Base-by-base conservation (phyloP, 2,329 filamentous ascomycete genomes). In the Phialemoniopsis sp. region DNA sequence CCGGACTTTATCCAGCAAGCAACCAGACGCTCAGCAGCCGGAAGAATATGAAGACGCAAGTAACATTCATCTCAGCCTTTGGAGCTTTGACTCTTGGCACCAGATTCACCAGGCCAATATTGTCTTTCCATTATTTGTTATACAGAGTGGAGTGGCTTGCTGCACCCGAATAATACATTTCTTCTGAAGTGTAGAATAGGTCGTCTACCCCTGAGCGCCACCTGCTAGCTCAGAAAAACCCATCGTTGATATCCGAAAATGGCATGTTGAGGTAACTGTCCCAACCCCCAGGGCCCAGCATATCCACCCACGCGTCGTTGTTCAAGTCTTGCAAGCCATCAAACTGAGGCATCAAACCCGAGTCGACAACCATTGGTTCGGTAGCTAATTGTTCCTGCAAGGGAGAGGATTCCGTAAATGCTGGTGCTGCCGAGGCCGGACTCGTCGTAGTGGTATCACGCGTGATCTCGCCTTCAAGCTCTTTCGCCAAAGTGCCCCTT, bases 251-350 rank as follows among this genome's bases (percentile, higher is more conserved):
- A 26, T 26, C 21, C 21, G 21, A 26, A 26, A 26, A 26, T 26
- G 21, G 21, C 21, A 26, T 26, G 10, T 26, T 26, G 21, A 26
- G 21, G 10, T 26, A 26, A 10, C 34, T 28, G 15, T 49, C 46
- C 43, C 43, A 45, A 2, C 29, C 34, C 4, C 38, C 14, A 10
- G 31, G 21, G 35, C 21, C 30, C 28, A 46, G 37, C 19, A 46
- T 17, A 36, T 47, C 45, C 2, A 40, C 37, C 41, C 38, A 45
- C 9, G 32, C 17, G 4, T 29, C 8, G 12, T 34, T 45, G 29
- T 57, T 54, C 18, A 56, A 28, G 16, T 56, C 53, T 28, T 50
- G 48, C 21, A 57, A 47, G 43, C 53, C 40, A 30, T 53, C 55
- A 19, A 53, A 36, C 9, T 26, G 52, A 49, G n/a, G 40, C 51